A percentile compares a stretch with the other conserved stretches of the same genome.
Evolutionary conservation across 768 basidiomycete genomes (phyloP).

Genomic region (Trichaptum fuscoviolaceum): DNA sequence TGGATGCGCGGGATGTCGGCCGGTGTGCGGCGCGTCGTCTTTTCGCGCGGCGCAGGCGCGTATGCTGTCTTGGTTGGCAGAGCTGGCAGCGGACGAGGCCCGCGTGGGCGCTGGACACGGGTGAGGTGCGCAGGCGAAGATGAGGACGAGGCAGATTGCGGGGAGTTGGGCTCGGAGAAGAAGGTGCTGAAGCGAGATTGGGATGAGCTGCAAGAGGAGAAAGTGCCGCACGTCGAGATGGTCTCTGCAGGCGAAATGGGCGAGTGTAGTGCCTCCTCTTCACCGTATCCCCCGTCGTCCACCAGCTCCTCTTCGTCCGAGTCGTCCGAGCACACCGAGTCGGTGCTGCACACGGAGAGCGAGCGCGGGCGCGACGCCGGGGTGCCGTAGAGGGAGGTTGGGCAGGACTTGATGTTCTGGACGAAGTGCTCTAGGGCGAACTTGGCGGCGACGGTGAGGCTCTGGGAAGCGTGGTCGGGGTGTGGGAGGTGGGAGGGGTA

Average conservation of each 20-base stretch:
- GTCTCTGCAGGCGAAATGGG: not conserved
- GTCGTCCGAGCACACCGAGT: not conserved
- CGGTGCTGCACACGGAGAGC: not conserved
- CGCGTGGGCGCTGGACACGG: conserved; percentile 3
- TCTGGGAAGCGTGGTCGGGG: not conserved
- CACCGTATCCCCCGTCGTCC: not conserved
- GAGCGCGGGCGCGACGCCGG: not conserved
- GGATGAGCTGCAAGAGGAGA: not conserved
- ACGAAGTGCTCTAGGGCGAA: not conserved
- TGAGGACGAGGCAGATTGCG: not conserved
- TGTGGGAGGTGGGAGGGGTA: not conserved
- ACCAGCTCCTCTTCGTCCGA: not conserved
- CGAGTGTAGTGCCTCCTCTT: not conserved
- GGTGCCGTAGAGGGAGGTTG: not conserved
- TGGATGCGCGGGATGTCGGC: not conserved
- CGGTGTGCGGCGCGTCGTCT: not conserved
- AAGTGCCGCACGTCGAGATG: not conserved
- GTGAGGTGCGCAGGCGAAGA: not conserved
- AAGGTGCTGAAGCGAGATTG: not conserved
- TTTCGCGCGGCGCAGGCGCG: not conserved
- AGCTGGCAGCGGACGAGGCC: not conserved
- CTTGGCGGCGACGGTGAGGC: not conserved
- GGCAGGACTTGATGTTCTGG: not conserved
- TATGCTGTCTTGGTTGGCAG: not conserved
- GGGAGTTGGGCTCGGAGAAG: not conserved